A percentile compares a stretch with the other conserved stretches of the same genome.
Conservation (phyloP, 2,329 filamentous ascomycete species). For the Allantophomopsis cytisporea region DNA sequence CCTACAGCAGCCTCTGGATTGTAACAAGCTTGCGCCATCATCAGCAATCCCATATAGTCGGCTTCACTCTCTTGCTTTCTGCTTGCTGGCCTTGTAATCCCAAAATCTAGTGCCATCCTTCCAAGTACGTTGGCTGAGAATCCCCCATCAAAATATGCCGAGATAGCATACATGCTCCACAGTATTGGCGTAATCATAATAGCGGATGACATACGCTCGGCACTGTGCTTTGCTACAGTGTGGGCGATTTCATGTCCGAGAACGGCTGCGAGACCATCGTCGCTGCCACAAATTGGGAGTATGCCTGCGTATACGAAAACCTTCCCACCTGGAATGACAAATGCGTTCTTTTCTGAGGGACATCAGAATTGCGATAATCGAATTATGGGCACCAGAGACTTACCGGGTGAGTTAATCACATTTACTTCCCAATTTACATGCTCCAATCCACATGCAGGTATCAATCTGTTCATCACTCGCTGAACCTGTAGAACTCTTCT, state of each 20-base stretch:
- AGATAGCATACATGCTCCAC: slow-evolving; percentile 12
- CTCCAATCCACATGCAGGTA: slow-evolving; percentile 50
- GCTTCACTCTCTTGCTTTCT: slow-evolving; percentile 65
- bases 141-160: slow-evolving; percentile 8
- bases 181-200: slow-evolving; percentile 22
- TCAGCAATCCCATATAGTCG: slow-evolving; percentile 69
- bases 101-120: slow-evolving; percentile 32
- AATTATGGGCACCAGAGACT: too few species aligned
- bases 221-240: slow-evolving; percentile 54
- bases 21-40: slow-evolving; percentile 74
- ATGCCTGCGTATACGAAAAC: slow-evolving; percentile 71
- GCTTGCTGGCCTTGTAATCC: slow-evolving; percentile 55
- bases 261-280: slow-evolving; percentile 61
- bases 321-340: slow-evolving; percentile 66
- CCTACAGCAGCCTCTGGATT: slow-evolving; percentile 51
- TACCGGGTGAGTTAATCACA: slow-evolving; percentile 54
- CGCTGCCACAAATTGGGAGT: slow-evolving; percentile 48
- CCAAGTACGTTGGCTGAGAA: slow-evolving; percentile 14
- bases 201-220: slow-evolving; percentile 40
- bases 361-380: too few species aligned
- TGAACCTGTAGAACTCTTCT: slow-evolving; percentile 39
- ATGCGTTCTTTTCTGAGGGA: slow-evolving; percentile 45
- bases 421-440: slow-evolving; percentile 54
- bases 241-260: slow-evolving; percentile 73
- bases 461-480: slow-evolving; percentile 50